Base-by-base conservation (phyloP, 176 grass and related monocot species). In the Pharus latifolius region DNA sequence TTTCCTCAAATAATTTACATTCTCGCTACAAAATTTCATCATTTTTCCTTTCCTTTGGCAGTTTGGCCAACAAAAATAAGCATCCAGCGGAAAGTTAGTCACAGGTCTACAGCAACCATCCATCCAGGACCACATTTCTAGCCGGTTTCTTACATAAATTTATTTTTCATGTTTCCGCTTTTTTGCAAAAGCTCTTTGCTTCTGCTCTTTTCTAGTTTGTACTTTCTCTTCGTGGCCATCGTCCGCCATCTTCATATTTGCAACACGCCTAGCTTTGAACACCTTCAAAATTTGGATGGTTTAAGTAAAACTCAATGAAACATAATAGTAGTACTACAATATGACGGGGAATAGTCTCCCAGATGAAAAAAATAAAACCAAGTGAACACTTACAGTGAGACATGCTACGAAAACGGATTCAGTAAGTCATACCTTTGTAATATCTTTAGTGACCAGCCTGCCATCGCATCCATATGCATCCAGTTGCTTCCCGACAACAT, bases 161-260 rank as follows among this genome's bases (percentile, higher is more conserved):
- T 9, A 76, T 29, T 70, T 67, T 51, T 76, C 65, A 0, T 74
- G 66, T 46, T 90, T 88, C 27, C 94, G 71, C 78, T 93, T 90
- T 49, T 91, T 69, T 27, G 55, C 75, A 20, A 76, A 19, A 19
- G 80, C 68, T 72, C 79, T 79, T 53, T 86, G 80, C 77, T 99
- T 99, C 41, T 87, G 95, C 26, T 80, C 83, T 83, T 81, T 88
- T 31, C 87, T 90, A 7, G 75, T 61, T 33, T 90, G 77, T 23
- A 85, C 95, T 67, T 73, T 78, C 9, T 99, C 90, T 77, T 91
- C 76, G 3, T 91, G 88, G 38, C 95, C 95, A 37, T 94, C 90
- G 7, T 99, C 95, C n/a, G 70, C 56, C 69, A 73, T 85, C 76
- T 80, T 99, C 95, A 94, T 88, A 28, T 70, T 83, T 0, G 76